These are phyloP conservation scores for Aspergillus incahuasiensis DNA, from an alignment of 495 filamentous ascomycete genomes.

Conservation along the genomic window DNA sequence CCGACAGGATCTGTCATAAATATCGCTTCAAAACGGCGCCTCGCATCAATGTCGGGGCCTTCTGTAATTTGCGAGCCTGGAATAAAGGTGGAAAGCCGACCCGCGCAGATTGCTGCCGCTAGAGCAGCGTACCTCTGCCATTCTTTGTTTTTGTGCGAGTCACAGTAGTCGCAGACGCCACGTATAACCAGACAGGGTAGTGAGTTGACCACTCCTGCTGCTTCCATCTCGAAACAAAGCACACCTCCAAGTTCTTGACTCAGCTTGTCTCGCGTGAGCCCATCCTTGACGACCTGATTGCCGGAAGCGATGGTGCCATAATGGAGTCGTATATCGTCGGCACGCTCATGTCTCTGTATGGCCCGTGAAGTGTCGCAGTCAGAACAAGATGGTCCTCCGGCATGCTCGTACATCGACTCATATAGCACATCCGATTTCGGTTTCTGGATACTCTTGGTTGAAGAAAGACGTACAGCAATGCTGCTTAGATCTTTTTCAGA, in stretches of 20 bases:
- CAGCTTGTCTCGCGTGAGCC: neutral
- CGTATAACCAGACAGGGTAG: constrained; percentile 19
- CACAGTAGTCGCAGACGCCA: constrained; percentile 26
- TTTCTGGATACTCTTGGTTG: neutral
- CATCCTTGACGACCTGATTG: constrained; percentile 17
- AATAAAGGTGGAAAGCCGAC: constrained; percentile 12
- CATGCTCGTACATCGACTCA: constrained; percentile 12
- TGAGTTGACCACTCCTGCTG: constrained; percentile 4
- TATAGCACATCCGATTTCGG: neutral
- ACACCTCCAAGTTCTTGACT: neutral
- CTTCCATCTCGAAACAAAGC: constrained; percentile 3
- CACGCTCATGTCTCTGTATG: constrained; percentile 3
- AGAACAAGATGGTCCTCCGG: constrained; percentile 7
- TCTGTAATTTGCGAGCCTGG: neutral
- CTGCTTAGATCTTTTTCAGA: neutral
- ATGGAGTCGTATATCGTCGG: constrained; percentile 7
- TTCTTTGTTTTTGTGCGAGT: constrained; percentile 20
- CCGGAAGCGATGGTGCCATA: constrained; percentile 19
- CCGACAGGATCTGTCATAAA: constrained; percentile 39
- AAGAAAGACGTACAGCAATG: neutral
- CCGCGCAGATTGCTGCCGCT: constrained; percentile 18
- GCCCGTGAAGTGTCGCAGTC: constrained; percentile 10
- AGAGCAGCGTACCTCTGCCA: constrained; percentile 13
- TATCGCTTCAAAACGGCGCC: neutral
- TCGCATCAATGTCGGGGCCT: neutral